A percentile compares a stretch with the other conserved stretches of the same genome.
Conservation (phyloP, 2,329 filamentous ascomycete species). For the Aspergillus phoenicis region DNA sequence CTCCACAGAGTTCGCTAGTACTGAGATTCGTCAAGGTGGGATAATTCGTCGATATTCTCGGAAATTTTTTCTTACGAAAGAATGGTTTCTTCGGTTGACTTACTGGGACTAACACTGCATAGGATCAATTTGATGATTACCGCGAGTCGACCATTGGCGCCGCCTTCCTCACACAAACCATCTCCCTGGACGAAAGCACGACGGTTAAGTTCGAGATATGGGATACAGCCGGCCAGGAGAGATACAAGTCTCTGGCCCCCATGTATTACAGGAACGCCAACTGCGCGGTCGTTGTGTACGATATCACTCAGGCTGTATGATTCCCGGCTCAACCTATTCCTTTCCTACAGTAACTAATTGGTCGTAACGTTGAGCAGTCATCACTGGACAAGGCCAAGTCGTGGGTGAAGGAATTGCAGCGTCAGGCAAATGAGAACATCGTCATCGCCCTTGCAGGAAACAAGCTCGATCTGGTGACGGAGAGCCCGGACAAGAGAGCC, state of each 20-base stretch:
- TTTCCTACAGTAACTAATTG: slow-evolving; percentile 11
- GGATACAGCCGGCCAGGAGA: slow-evolving; percentile 97
- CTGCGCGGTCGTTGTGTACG: slow-evolving; percentile 98
- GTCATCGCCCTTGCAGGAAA: slow-evolving; percentile 98
- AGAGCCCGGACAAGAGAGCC: slow-evolving; percentile 93
- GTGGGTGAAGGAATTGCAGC: slow-evolving; percentile 98
- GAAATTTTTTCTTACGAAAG: background rate
- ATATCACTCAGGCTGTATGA: slow-evolving; percentile 97
- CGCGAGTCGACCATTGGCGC: slow-evolving; percentile 97
- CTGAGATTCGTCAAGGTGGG: slow-evolving; percentile 95
- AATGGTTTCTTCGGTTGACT: no score
- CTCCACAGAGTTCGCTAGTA: slow-evolving; percentile 85
- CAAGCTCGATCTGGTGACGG: slow-evolving; percentile 93
- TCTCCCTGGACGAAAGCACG: slow-evolving; percentile 95
- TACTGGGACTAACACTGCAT: slow-evolving; percentile 16
- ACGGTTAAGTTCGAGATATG: slow-evolving; percentile 99
- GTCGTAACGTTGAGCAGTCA: slow-evolving; percentile 59
- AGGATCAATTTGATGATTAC: slow-evolving; percentile 99
- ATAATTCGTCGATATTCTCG: slow-evolving; percentile 5
- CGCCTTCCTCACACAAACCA: slow-evolving; percentile 97
- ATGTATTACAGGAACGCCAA: slow-evolving; percentile 99
- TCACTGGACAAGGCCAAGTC: slow-evolving; percentile 98
- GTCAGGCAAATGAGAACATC: slow-evolving; percentile 99
- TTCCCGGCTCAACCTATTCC: slow-evolving; percentile 4
- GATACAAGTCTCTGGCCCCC: slow-evolving; percentile 97